Evolutionary conservation across 169 alveolate species (phyloP).

Genomic region (Babesia bigemina): DNA sequence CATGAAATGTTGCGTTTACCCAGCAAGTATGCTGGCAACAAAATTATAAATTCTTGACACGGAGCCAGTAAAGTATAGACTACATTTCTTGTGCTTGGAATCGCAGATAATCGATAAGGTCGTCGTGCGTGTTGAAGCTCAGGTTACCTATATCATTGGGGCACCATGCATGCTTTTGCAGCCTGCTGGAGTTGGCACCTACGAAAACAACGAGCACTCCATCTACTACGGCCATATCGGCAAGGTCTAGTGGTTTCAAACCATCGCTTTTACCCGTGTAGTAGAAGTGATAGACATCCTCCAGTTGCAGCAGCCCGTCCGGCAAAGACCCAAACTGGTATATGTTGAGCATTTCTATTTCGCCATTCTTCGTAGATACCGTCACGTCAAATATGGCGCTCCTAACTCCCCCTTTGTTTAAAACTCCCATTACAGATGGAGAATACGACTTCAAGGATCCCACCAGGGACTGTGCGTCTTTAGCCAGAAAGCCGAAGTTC

Average conservation of each 20-base stretch:
- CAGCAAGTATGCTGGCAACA: too few species aligned
- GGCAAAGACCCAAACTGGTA: slow-evolving; percentile 11
- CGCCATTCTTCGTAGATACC: neutral
- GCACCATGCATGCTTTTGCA: slow-evolving; percentile 33
- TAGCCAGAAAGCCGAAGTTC: slow-evolving; percentile 37
- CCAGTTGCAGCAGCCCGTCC: slow-evolving; percentile 6
- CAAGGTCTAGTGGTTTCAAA: neutral
- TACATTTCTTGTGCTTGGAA: slow-evolving; percentile 12
- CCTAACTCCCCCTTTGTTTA: neutral
- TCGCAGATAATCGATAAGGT: slow-evolving; percentile 31
- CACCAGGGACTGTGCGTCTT: slow-evolving; percentile 17
- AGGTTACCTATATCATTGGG: slow-evolving; percentile 31
- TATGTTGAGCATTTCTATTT: neutral
- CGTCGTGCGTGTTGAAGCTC: slow-evolving; percentile 29
- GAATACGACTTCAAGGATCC: slow-evolving; percentile 1
- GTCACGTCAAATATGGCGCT: slow-evolving; percentile 29
- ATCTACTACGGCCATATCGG: slow-evolving; percentile 1
- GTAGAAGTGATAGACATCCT: slow-evolving; percentile 39
- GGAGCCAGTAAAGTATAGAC: too few species aligned
- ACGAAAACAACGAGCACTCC: slow-evolving; percentile 24
- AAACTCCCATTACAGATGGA: neutral
- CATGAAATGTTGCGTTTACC: too few species aligned
- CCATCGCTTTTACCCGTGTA: slow-evolving; percentile 22
- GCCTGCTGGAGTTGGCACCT: slow-evolving; percentile 20
- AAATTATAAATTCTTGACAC: too few species aligned